Evolutionary conservation across 176 grass and related monocot species (phyloP), one percentile per base, ranked within the genome.

Genomic region (Avena eriantha): DNA sequence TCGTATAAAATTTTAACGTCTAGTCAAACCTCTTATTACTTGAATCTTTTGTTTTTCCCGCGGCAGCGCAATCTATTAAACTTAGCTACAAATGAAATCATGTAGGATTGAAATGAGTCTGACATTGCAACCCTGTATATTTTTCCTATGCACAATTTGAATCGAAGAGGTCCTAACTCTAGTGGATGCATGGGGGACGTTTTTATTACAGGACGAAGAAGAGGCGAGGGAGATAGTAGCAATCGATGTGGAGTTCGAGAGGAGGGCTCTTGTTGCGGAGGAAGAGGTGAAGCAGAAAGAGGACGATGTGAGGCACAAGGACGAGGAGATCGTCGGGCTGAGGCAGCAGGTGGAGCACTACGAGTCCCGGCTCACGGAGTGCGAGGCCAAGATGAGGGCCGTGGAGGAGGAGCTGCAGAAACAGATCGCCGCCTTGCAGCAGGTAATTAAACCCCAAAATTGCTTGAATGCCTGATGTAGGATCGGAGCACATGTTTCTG

Each of bases 361-460:
- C 35, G 75, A 90, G 12, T 83, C 46, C 46, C 33, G 83, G 35
- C 84, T 89, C 35, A 73, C n/a, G 3, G 85, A 90, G 19, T 92
- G 86, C 15, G 90, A 92, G 85, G 58, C 8, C n/a, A 83, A 82
- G 66, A 90, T 88, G 88, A 90, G 86, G 34, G 73, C 82, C 13
- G 83, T 92, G 69, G 90, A 92, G 61, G 90, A 86, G 22, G 76
- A 87, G 59, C 77, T 87, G 69, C 85, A 88, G 50, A 95, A 81
- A 16, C 87, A 95, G 23, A 88, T 90, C 57, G 31, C 55, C 24
- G 75, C 78, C 4, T 58, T 95, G 64, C 86, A 70, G 39, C 39
- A 41, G 39, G 39, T 41, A 41, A 41, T 41, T 41, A 41, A 41
- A 41, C 6, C 39, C 39, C 36, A 0, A 41, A 41, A 41, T 41